Conservation (phyloP, 257 asterid species). For the Primulina tabacum region DNA sequence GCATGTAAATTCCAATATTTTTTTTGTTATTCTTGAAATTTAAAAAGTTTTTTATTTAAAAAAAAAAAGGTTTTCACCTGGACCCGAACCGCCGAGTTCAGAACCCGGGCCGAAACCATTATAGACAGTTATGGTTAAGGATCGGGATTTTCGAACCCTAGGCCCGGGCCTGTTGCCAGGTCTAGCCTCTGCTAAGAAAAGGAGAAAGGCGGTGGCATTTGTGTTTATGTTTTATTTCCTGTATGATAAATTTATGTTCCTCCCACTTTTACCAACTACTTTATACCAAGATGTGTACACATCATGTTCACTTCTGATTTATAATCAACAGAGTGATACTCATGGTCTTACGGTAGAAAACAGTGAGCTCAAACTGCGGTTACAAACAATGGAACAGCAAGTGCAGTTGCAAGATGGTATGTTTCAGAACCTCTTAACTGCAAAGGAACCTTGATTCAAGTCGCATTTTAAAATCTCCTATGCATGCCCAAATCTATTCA, state of each 20-base stretch:
- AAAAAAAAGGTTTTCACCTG: too few relatives aligned
- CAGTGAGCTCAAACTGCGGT: slow-evolving; percentile 85
- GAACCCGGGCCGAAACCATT: too few relatives aligned
- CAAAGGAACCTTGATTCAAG: neutral
- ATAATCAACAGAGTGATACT: slow-evolving; percentile 77
- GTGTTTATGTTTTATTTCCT: neutral
- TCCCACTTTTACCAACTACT: neutral
- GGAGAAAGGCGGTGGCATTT: neutral
- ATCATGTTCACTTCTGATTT: slow-evolving; percentile 20
- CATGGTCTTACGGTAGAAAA: slow-evolving; percentile 83
- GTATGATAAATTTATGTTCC: slow-evolving; percentile 10
- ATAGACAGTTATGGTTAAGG: too few relatives aligned
- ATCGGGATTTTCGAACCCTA: too few relatives aligned
- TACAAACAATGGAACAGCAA: slow-evolving; percentile 95
- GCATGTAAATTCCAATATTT: too few relatives aligned
- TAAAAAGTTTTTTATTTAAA: too few relatives aligned
- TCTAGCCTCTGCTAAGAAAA: neutral
- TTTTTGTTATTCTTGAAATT: too few relatives aligned
- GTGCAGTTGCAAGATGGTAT: slow-evolving; percentile 94
- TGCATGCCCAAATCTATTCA: neutral
- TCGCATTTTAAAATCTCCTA: neutral
- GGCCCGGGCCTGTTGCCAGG: too few relatives aligned
- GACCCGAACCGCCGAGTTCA: too few relatives aligned
- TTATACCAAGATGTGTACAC: neutral
- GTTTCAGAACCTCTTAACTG: neutral